Evolutionary conservation across 2,329 filamentous ascomycete genomes (phyloP).

Genomic region (Tolypocladium sp.): DNA sequence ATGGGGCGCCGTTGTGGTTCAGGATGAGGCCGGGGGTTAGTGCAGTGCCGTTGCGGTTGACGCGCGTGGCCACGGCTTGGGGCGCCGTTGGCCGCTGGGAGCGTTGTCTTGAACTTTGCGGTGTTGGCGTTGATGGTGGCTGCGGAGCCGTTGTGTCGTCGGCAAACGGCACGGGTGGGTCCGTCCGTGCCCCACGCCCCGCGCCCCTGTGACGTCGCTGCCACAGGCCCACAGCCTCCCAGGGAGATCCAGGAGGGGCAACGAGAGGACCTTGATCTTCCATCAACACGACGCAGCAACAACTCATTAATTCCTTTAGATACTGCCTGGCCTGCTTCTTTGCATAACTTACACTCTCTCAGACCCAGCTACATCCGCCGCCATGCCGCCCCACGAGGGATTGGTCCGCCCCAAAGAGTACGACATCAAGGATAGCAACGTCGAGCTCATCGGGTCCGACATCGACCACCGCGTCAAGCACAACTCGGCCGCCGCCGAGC

Average conservation of each 20-base stretch:
- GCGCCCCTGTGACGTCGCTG: background rate
- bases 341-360: too few species aligned
- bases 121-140: background rate
- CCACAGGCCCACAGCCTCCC: background rate
- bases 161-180: background rate
- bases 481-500: constrained; percentile 54
- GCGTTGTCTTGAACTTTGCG: background rate
- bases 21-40: too few species aligned
- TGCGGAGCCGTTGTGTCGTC: background rate
- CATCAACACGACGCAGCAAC: background rate
- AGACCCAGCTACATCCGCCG: constrained; percentile 3
- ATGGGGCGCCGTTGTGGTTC: too few species aligned
- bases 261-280: background rate
- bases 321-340: too few species aligned
- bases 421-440: constrained; percentile 60
- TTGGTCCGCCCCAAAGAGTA: constrained; percentile 55
- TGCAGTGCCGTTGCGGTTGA: background rate
- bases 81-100: background rate
- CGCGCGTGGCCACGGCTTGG: too few species aligned
- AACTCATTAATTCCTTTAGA: background rate
- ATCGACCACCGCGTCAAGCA: constrained; percentile 62
- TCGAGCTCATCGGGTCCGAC: constrained; percentile 53
- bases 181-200: background rate
- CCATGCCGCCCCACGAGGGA: constrained; percentile 53
- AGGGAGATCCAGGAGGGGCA: background rate